phyloP scores from a whole-genome alignment of 1,139 yeast genomes.

The Saccharomyces hybrid region DNA sequence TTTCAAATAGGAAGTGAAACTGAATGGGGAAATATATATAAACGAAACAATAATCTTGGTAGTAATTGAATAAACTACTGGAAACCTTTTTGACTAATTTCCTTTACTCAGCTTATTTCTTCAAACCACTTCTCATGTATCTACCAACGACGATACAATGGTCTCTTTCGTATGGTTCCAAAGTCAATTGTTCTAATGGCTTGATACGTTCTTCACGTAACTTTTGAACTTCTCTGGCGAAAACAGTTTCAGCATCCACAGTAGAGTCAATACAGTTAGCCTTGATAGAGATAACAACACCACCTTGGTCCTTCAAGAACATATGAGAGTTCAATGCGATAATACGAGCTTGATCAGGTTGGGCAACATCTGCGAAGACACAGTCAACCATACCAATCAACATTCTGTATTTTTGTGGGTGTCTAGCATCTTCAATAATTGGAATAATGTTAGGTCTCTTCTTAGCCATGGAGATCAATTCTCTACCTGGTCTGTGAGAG shows the following conservation, averaged over 20 bases:
- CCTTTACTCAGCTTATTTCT: constrained; percentile 17
- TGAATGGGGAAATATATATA: constrained; percentile 1
- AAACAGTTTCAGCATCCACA: constrained; percentile 97
- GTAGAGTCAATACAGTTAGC: constrained; percentile 99
- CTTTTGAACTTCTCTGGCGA: constrained; percentile 98
- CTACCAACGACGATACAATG: constrained; percentile 98
- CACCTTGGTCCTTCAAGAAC: constrained; percentile 97
- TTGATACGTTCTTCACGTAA: constrained; percentile 97
- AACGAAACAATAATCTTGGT: neutral
- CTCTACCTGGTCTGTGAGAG: constrained; percentile 99
- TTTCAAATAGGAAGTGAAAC: constrained; percentile 3
- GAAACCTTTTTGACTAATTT: neutral
- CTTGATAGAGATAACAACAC: constrained; percentile 95
- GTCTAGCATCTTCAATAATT: constrained; percentile 98
- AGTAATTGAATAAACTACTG: neutral
- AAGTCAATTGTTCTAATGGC: constrained; percentile 95
- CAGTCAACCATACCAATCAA: constrained; percentile 96
- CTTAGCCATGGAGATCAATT: constrained; percentile 97
- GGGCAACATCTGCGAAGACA: constrained; percentile 99
- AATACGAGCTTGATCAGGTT: constrained; percentile 99
- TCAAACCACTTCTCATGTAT: constrained; percentile 80
- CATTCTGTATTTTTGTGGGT: constrained; percentile 99
- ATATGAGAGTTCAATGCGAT: constrained; percentile 96
- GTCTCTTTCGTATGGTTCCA: constrained; percentile 99
- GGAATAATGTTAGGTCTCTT: constrained; percentile 99